Conservation (phyloP, 148 eudicot genomes). For the Rhododendron henanense region DNA sequence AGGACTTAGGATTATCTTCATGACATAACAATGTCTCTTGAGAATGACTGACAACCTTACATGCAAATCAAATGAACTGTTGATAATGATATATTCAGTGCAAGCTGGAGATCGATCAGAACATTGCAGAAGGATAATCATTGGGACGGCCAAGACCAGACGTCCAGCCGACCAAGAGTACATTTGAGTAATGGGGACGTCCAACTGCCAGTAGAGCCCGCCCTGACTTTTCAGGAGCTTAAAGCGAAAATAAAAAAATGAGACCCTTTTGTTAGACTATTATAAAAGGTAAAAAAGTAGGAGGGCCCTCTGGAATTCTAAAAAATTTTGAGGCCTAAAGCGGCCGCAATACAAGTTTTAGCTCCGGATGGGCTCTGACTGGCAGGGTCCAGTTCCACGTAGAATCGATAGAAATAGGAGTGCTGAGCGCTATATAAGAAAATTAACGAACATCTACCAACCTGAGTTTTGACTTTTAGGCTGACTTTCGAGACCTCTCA, state of each 20-base stretch:
- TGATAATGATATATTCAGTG: too few relatives aligned
- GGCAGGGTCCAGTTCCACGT: neutral
- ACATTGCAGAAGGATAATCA: neutral
- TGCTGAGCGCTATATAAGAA: too few relatives aligned
- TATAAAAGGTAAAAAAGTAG: too few relatives aligned
- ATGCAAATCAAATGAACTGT: neutral
- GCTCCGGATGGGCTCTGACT: too few relatives aligned
- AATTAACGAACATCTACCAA: too few relatives aligned
- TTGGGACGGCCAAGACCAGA: neutral
- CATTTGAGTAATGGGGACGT: neutral
- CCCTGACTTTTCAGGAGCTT: too few relatives aligned
- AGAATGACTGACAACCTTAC: neutral
- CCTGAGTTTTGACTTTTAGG: neutral
- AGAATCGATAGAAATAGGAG: too few relatives aligned
- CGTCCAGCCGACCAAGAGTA: neutral
- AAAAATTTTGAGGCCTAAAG: too few relatives aligned
- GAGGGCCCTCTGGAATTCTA: too few relatives aligned
- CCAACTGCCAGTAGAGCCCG: neutral
- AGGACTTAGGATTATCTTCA: neutral
- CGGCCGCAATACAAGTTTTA: too few relatives aligned
- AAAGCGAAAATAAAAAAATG: too few relatives aligned
- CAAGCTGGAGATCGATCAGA: neutral
- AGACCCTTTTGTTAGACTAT: too few relatives aligned
- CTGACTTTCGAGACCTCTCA: neutral
- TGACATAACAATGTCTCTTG: neutral